Percentiles rank a stretch among this genome's conserved stretches.
Evolutionary conservation across 2,329 filamentous ascomycete species (phyloP).

Genomic region (Arthrobotrys iridis): DNA sequence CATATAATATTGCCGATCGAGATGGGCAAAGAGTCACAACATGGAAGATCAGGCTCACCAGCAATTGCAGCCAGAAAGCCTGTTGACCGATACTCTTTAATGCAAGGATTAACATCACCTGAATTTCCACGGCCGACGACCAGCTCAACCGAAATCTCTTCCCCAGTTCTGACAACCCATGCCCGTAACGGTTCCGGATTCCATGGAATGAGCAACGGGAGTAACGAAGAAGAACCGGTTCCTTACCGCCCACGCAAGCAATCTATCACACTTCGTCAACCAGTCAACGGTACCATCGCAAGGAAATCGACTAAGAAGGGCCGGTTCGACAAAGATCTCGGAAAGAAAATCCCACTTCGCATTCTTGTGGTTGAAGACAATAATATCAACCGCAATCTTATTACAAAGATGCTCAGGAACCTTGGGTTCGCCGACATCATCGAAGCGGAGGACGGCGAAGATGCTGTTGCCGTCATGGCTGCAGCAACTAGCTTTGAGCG

Average conservation of each 20-base stretch:
- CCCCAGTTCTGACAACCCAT: constrained; percentile 36
- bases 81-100: constrained; percentile 39
- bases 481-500: constrained; percentile 60
- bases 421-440: constrained; percentile 72
- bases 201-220: not conserved
- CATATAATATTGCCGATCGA: constrained; percentile 73
- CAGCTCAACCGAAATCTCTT: constrained; percentile 31
- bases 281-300: constrained; percentile 29
- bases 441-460: constrained; percentile 74
- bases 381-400: constrained; percentile 74
- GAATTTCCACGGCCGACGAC: constrained; percentile 43
- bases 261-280: constrained; percentile 58
- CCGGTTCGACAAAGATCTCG: constrained; percentile 68
- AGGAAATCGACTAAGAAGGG: constrained; percentile 20
- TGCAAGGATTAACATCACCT: constrained; percentile 40
- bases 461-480: constrained; percentile 72
- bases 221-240: constrained; percentile 35
- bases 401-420: constrained; percentile 73
- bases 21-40: constrained; percentile 44
- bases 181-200: constrained; percentile 25
- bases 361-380: constrained; percentile 79
- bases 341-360: constrained; percentile 70
- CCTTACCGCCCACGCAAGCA: constrained; percentile 45
- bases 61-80: constrained; percentile 47
- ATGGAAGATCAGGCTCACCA: constrained; percentile 44